A percentile compares a stretch with the other conserved stretches of the same genome.
Conservation (phyloP, 805 yeast species). For the Lipomyces orientalis region DNA sequence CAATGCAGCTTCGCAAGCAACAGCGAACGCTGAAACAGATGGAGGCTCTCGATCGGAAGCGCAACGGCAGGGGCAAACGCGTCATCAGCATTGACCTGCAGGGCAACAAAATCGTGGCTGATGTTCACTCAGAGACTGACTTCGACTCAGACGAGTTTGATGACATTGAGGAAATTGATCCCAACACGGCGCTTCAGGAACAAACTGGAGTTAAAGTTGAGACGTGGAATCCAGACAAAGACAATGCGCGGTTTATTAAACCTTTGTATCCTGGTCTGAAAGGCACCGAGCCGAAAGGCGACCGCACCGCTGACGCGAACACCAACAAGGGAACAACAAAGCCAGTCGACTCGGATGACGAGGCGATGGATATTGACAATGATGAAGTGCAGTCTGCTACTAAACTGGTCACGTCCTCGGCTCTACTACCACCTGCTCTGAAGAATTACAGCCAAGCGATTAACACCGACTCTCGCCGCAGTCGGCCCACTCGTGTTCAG, state of each 20-base stretch:
- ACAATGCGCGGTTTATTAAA: slow-evolving; percentile 18
- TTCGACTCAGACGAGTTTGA: slow-evolving; percentile 46
- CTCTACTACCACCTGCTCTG: slow-evolving; percentile 1
- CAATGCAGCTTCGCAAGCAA: slow-evolving; percentile 82
- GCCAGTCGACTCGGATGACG: not conserved
- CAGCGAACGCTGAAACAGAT: slow-evolving; percentile 72
- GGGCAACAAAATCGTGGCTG: slow-evolving; percentile 78
- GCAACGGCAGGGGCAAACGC: slow-evolving; percentile 74
- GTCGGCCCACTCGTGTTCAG: slow-evolving; percentile 9
- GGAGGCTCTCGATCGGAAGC: slow-evolving; percentile 61
- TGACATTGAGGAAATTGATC: slow-evolving; percentile 33
- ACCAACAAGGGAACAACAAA: not conserved
- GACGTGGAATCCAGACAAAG: slow-evolving; percentile 27
- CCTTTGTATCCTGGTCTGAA: slow-evolving; percentile 17
- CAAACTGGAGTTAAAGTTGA: slow-evolving; percentile 16
- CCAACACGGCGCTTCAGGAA: slow-evolving; percentile 6
- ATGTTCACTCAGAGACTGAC: slow-evolving; percentile 48
- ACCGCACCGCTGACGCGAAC: not conserved
- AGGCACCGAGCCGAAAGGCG: not conserved
- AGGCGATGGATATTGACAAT: not conserved
- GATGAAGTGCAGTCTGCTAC: not conserved
- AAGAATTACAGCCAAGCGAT: not conserved
- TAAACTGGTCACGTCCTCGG: not conserved
- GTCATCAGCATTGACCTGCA: slow-evolving; percentile 78
- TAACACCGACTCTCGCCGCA: not conserved